Evolutionary conservation across 805 yeast species (phyloP), one percentile per base, ranked within the genome.

Genomic region (Yarrowia deformans): DNA sequence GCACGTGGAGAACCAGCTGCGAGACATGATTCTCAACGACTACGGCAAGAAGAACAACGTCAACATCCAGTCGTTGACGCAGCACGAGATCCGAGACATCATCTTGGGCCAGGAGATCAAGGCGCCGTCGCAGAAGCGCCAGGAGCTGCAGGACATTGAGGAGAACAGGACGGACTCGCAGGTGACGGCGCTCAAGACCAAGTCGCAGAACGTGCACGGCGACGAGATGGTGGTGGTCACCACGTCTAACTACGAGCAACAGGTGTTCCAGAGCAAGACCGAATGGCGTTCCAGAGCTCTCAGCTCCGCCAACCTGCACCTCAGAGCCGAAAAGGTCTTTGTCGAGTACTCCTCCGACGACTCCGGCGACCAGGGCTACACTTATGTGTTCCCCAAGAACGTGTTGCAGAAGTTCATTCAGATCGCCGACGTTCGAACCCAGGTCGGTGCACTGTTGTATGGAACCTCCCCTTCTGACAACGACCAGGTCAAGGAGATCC

Each of bases 191-290:
- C 84, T 89, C 73, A 93, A 91, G 73, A 88, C 97, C 0, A 89
- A 88, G 69, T 90, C 97, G 0, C 88, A 88, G 34, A 95, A 92
- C 75, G 97, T 91, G 1, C 98, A 93, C 75, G 99, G 99, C 42
- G 99, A 95, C 76, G 96, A 93, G 74, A 94, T 95, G 74, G 89
- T 90, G 50, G 94, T 97, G 0, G 97, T 94, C 39, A 93, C 98
- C 0, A 93, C 98, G 0, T 87, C 93, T 18, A 87, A 87, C 71
- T 93, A 90, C 76, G 99, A 93, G 77, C 95, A 91, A 74, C 88
- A 87, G 79, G 80, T 88, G 16, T 95, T 95, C 76, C 83, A 88
- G 56, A 91, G 97, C 1, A 88, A 87, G 76, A 87, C 93, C 43
- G 97, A 93, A 75, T 95, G 99, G 99, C 84, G 98, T 73, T 84